Evolutionary conservation across 768 basidiomycete genomes (phyloP).

Genomic region (Russula dissimulans): DNA sequence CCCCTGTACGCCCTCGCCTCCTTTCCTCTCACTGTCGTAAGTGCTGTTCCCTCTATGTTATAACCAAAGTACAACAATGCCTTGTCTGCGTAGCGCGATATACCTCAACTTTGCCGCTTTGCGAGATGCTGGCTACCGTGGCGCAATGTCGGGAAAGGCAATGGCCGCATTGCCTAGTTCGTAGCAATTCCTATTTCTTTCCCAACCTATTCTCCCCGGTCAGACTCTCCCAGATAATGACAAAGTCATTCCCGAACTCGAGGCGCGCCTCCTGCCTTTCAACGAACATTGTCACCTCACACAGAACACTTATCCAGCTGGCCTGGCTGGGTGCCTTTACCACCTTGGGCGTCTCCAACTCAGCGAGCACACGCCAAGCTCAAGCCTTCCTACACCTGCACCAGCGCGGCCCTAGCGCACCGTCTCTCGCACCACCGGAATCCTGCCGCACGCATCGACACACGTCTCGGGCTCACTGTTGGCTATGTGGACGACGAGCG

Average conservation of each 20-base stretch:
- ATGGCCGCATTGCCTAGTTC: slow-evolving; percentile 86
- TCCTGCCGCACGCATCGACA: not conserved
- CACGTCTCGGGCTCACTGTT: not conserved
- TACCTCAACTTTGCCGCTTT: slow-evolving; percentile 74
- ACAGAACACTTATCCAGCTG: slow-evolving; percentile 32
- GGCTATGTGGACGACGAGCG: slow-evolving; percentile 64
- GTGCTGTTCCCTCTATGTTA: slow-evolving; percentile 31
- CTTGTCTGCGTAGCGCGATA: slow-evolving; percentile 49
- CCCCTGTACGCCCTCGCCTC: slow-evolving; percentile 58
- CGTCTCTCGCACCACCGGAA: slow-evolving; percentile 39
- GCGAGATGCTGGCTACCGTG: slow-evolving; percentile 67
- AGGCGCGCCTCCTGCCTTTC: slow-evolving; percentile 32
- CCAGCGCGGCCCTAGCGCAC: slow-evolving; percentile 44
- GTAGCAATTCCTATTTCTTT: not conserved
- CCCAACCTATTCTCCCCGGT: too few species aligned
- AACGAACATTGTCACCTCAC: not conserved
- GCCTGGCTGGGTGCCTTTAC: slow-evolving; percentile 72
- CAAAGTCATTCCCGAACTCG: slow-evolving; percentile 62
- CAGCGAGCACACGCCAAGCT: slow-evolving; percentile 66
- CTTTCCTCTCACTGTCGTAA: slow-evolving; percentile 63
- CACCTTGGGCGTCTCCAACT: slow-evolving; percentile 78
- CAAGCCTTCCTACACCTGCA: slow-evolving; percentile 80
- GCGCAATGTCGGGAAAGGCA: slow-evolving; percentile 98
- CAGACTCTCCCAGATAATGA: slow-evolving; percentile 81
- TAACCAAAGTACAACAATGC: not conserved